phyloP scores from a whole-genome alignment of 768 basidiomycete species.

The Rubroboletus satanas region DNA sequence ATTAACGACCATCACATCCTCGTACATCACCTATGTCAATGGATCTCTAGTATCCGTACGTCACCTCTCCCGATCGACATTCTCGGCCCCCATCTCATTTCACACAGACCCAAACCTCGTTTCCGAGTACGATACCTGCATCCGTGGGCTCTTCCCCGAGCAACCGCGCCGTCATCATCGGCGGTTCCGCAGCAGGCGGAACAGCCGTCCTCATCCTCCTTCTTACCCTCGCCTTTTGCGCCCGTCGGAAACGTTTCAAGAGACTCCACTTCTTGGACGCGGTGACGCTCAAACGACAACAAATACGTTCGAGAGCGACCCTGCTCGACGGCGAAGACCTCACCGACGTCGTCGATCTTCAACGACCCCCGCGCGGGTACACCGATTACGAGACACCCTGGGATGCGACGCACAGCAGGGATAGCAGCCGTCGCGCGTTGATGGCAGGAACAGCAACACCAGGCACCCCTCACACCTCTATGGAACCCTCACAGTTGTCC shows the following conservation, averaged over 20 bases:
- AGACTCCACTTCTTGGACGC: slow-evolving; percentile 29
- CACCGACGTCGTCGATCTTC: slow-evolving; percentile 8
- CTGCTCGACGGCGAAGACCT: slow-evolving; percentile 28
- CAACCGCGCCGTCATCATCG: slow-evolving; percentile 40
- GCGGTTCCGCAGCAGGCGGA: slow-evolving; percentile 38
- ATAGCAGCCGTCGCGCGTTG: background rate
- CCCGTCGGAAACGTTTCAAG: slow-evolving; percentile 36
- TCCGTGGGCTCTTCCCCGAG: background rate
- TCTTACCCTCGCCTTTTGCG: slow-evolving; percentile 37
- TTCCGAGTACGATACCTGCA: slow-evolving; percentile 21
- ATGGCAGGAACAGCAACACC: background rate
- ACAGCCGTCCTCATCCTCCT: slow-evolving; percentile 35
- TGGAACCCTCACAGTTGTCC: slow-evolving; percentile 14
- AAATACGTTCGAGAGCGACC: slow-evolving; percentile 16
- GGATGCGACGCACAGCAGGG: slow-evolving; percentile 6
- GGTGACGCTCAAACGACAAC: slow-evolving; percentile 22
- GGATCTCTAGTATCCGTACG: slow-evolving; percentile 19
- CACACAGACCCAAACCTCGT: slow-evolving; percentile 10
- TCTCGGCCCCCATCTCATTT: background rate
- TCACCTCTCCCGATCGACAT: background rate
- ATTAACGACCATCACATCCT: slow-evolving; percentile 18
- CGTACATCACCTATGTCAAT: slow-evolving; percentile 16
- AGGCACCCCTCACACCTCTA: background rate
- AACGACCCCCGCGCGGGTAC: slow-evolving; percentile 10
- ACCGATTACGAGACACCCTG: slow-evolving; percentile 21